phyloP scores from a whole-genome alignment of 2,329 filamentous ascomycete species.

The Pyricularia sp. region DNA sequence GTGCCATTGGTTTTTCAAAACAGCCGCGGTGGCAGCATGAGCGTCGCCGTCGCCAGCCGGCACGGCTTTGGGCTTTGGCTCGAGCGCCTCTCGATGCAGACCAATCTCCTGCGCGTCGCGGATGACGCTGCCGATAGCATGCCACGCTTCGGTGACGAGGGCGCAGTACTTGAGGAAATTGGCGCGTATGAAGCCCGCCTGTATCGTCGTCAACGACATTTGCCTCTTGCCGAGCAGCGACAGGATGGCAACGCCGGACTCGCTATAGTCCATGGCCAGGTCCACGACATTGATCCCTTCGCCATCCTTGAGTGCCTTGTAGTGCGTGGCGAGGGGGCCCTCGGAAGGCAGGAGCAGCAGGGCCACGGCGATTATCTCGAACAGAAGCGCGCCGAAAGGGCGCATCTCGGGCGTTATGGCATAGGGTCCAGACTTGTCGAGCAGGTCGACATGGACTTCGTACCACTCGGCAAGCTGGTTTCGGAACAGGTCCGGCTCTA shows the following conservation, averaged over 20 bases:
- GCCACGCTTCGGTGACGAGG: slow-evolving; percentile 50
- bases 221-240: slow-evolving; percentile 46
- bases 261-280: slow-evolving; percentile 50
- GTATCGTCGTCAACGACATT: slow-evolving; percentile 45
- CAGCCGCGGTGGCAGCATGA: slow-evolving; percentile 33
- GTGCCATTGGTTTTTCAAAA: slow-evolving; percentile 48
- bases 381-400: slow-evolving; percentile 50
- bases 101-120: slow-evolving; percentile 55
- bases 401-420: slow-evolving; percentile 40
- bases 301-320: slow-evolving; percentile 49
- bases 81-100: slow-evolving; percentile 42
- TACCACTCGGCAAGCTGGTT: slow-evolving; percentile 45
- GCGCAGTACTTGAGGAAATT: slow-evolving; percentile 50
- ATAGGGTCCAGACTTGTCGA: slow-evolving; percentile 39
- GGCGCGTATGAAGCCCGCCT: slow-evolving; percentile 47
- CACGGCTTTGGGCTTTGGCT: slow-evolving; percentile 34
- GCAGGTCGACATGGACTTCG: slow-evolving; percentile 38
- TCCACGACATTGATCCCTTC: slow-evolving; percentile 52
- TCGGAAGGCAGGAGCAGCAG: slow-evolving; percentile 41
- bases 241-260: slow-evolving; percentile 43
- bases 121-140: slow-evolving; percentile 45
- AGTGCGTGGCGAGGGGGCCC: slow-evolving; percentile 29
- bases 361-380: slow-evolving; percentile 46
- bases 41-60: slow-evolving; percentile 11
- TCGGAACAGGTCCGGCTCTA: slow-evolving; percentile 44